Percentiles rank a stretch among this genome's conserved stretches.
Evolutionary conservation across 768 basidiomycete genomes (phyloP).

Genomic region (Floccularia luteovirens): DNA sequence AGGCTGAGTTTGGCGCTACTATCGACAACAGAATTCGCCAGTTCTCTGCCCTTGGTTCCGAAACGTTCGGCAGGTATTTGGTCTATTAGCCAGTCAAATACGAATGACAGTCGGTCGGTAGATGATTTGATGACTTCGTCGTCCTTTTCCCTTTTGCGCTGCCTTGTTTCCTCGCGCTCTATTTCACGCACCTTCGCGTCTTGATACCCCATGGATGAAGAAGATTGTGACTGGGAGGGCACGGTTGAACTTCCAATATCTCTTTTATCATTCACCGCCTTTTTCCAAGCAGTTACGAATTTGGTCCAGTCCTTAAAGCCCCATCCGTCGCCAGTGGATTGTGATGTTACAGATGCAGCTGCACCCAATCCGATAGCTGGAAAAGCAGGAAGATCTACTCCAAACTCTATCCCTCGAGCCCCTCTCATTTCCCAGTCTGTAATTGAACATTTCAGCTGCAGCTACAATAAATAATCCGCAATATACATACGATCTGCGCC

Average conservation of each 20-base stretch:
- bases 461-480: background rate
- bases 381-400: conserved; percentile 48
- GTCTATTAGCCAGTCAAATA: conserved; percentile 77
- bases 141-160: conserved; percentile 22
- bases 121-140: conserved; percentile 59
- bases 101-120: conserved; percentile 64
- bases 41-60: background rate
- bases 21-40: conserved; percentile 4
- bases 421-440: conserved; percentile 91
- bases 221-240: background rate
- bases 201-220: background rate
- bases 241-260: conserved; percentile 16
- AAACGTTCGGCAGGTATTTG: conserved; percentile 42
- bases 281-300: conserved; percentile 56
- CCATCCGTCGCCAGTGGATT: conserved; percentile 28
- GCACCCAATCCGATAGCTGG: conserved; percentile 32
- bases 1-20: background rate
- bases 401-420: conserved; percentile 68
- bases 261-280: conserved; percentile 36
- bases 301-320: conserved; percentile 55
- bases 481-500: conserved; percentile 65
- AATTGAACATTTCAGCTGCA: background rate
- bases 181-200: too few species aligned
- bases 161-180: conserved; percentile 7
- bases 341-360: conserved; percentile 7